A percentile compares a stretch with the other conserved stretches of the same genome.
phyloP scores from a whole-genome alignment of 768 basidiomycete genomes.

The Tephrocybe sp. region DNA sequence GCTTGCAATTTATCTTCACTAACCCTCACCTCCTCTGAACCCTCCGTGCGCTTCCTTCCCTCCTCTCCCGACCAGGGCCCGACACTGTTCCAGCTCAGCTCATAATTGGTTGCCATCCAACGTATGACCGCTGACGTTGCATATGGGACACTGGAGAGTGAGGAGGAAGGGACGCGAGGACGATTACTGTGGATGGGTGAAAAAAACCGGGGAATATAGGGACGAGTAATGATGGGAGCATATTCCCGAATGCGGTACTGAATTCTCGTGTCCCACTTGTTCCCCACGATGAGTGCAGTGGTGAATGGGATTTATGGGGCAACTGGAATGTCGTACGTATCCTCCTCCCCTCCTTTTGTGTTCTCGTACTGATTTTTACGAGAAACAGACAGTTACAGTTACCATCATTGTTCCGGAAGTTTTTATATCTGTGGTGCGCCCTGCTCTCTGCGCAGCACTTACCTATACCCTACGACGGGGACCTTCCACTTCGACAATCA shows the following conservation, averaged over 20 bases:
- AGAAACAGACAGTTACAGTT: slow-evolving; percentile 68
- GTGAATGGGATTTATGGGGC: slow-evolving; percentile 85
- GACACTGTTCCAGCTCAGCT: slow-evolving; percentile 56
- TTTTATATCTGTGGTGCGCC: no score
- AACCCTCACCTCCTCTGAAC: slow-evolving; percentile 50
- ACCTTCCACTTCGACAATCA: slow-evolving; percentile 41
- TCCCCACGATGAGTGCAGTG: slow-evolving; percentile 51
- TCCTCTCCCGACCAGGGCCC: slow-evolving; percentile 71
- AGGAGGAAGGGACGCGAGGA: slow-evolving; percentile 46
- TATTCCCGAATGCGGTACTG: slow-evolving; percentile 63
- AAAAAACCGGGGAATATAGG: slow-evolving; percentile 40
- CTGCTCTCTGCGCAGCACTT: no score
- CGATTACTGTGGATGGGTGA: slow-evolving; percentile 55
- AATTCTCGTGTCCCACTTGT: slow-evolving; percentile 74
- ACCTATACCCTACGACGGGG: slow-evolving; percentile 43
- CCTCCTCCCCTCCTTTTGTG: slow-evolving; percentile 2
- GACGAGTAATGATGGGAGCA: slow-evolving; percentile 35
- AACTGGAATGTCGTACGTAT: slow-evolving; percentile 59
- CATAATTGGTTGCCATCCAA: slow-evolving; percentile 71
- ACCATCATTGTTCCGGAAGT: slow-evolving; percentile 74
- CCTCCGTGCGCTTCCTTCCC: slow-evolving; percentile 65
- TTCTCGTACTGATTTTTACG: background rate
- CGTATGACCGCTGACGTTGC: slow-evolving; percentile 47
- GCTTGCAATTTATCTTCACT: slow-evolving; percentile 75
- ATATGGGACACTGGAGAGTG: slow-evolving; percentile 48